A percentile compares a stretch with the other conserved stretches of the same genome.
These are phyloP conservation scores for Trichosporon sp. DNA, from an alignment of 1,284 basidiomycete species.

Conservation along the genomic window DNA sequence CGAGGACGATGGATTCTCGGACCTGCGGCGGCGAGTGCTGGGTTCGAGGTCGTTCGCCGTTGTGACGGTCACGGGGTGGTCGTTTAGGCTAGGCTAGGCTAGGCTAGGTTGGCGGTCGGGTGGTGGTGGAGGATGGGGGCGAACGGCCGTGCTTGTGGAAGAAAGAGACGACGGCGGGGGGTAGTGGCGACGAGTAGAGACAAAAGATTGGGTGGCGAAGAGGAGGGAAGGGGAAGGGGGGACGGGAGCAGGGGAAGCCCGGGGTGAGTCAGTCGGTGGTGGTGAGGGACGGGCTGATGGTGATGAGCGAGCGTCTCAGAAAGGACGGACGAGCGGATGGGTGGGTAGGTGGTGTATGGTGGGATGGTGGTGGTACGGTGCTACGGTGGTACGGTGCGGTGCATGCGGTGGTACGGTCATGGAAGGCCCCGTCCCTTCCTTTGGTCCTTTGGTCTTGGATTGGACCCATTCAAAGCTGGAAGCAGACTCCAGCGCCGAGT, in stretches of 20 bases:
- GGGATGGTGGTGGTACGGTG: not conserved
- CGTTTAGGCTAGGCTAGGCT: not conserved
- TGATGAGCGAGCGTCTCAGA: not conserved
- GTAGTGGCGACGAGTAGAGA: not conserved
- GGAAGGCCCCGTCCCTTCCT: not conserved
- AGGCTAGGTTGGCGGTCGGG: too few relatives aligned
- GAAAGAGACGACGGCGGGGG: not conserved
- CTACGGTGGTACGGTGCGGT: not conserved
- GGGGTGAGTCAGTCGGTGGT: not conserved
- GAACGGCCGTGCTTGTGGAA: not conserved
- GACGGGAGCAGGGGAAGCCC: not conserved
- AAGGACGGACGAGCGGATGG: not conserved
- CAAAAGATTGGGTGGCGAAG: not conserved
- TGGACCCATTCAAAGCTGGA: not conserved
- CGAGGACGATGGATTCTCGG: not conserved
- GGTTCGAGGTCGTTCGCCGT: not conserved
- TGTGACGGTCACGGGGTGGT: not conserved
- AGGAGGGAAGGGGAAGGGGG: not conserved
- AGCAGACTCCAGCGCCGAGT: too few relatives aligned
- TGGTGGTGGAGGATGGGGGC: not conserved
- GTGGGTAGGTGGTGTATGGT: not conserved
- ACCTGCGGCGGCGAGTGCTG: not conserved
- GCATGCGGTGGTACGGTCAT: not conserved
- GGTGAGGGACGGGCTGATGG: not conserved
- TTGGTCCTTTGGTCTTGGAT: too few relatives aligned